Base-by-base conservation (phyloP, 2,329 filamentous ascomycete species). In the Penicillium sp. region DNA sequence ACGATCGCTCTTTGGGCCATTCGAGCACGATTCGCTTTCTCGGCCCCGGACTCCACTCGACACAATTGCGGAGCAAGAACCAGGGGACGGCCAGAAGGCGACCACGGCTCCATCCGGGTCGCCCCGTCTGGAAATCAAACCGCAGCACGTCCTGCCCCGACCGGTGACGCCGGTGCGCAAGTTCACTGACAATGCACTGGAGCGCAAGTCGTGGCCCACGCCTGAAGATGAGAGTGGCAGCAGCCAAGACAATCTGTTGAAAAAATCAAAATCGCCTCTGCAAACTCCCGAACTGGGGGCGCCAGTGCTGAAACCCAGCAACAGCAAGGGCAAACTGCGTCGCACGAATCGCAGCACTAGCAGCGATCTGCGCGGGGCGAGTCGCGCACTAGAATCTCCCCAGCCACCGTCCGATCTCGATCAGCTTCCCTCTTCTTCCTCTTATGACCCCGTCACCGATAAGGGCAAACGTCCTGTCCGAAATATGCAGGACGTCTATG, bases 401-500 rank as follows among this genome's bases (percentile, higher is more conserved):
- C 66, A 66, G 63, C 64, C 63, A 59, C 62, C 64, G 33, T 44
- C 59, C 53, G 64, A 67, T 61, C 56, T 71, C 52, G 67, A 71
- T 59, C 61, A 59, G 52, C 65, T 72, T 58, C 60, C 72, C 44
- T 74, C 71, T 63, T 81, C 78, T 64, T 79, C 78, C 60, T 78
- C 74, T 61, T 81, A 83, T 75, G 86, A 86, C 68, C 88, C 89
- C 64, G 80, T 89, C 73, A 87, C 86, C 72, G 90, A 92, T 76
- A 89, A 90, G 80, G 87, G 88, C 76, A 90, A 89, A 75, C 84
- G 82, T 74, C 88, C 88, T 70, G 76, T 86, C 68, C 86, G 83
- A 77, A 87, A 85, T 75, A 95, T 95, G 89, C 80, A 88, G 71
- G 89, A 95, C 79, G 86, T 95, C 75, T 95, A 88, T 77, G 90